These are phyloP conservation scores for Lipomyces chichibuensis DNA, from an alignment of 805 yeast genomes.

Conservation along the genomic window DNA sequence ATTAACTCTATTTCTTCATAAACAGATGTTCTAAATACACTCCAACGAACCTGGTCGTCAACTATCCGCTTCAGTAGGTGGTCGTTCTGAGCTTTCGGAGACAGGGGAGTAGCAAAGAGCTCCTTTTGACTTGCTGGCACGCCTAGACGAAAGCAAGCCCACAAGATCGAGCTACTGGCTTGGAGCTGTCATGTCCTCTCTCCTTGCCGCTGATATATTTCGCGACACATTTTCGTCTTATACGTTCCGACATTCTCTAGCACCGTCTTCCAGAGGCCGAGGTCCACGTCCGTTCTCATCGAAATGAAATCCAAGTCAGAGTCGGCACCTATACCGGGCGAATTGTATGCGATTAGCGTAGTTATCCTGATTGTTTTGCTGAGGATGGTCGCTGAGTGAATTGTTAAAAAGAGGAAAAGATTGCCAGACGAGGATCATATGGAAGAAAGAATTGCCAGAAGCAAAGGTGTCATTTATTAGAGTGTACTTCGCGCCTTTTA, in stretches of 20 bases:
- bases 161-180: conserved; percentile 1
- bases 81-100: conserved; percentile 4
- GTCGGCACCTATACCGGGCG: not conserved
- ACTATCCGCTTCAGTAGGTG: conserved; percentile 5
- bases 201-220: not conserved
- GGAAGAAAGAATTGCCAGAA: too few species aligned
- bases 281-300: not conserved
- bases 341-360: not conserved
- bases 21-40: not conserved
- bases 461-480: too few species aligned
- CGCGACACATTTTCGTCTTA: not conserved
- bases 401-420: too few species aligned
- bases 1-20: not conserved
- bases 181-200: not conserved
- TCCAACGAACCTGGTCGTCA: conserved; percentile 4
- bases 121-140: conserved; percentile 1
- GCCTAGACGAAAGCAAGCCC: conserved; percentile 5
- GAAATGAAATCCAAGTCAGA: not conserved
- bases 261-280: not conserved
- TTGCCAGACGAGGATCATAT: too few species aligned
- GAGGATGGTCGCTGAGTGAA: too few species aligned
- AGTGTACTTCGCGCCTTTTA: too few species aligned
- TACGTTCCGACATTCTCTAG: not conserved
- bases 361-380: too few species aligned
- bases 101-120: not conserved